Evolutionary conservation across 371 early-diverging fungal species (phyloP).

Genomic region (Mortierella sp.): DNA sequence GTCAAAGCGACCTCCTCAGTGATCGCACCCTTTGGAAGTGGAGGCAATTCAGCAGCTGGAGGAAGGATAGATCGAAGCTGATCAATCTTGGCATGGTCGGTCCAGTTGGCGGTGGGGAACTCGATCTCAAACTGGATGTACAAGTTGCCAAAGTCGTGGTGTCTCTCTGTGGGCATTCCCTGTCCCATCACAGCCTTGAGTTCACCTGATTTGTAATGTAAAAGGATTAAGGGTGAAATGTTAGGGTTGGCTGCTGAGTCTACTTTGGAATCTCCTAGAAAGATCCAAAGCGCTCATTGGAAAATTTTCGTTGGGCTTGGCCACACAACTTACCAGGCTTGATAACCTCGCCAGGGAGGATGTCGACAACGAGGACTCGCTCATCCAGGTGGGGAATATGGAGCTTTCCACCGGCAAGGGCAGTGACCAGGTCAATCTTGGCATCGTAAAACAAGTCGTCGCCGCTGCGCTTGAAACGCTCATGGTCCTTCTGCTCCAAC

Average conservation of each 20-base stretch:
- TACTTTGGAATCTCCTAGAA: constrained; percentile 17
- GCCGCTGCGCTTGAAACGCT: constrained; percentile 87
- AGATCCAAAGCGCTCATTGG: constrained; percentile 11
- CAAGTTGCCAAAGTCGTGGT: constrained; percentile 90
- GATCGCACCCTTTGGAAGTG: constrained; percentile 57
- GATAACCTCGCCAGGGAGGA: constrained; percentile 94
- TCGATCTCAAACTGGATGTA: constrained; percentile 90
- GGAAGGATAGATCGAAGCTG: constrained; percentile 74
- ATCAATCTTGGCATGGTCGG: constrained; percentile 69
- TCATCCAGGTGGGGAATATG: constrained; percentile 92
- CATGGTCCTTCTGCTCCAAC: constrained; percentile 91
- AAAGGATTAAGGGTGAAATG: not conserved
- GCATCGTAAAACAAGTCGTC: constrained; percentile 86
- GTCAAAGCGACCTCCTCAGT: constrained; percentile 84
- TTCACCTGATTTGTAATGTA: constrained; percentile 57
- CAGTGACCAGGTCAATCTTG: constrained; percentile 92
- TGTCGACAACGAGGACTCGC: constrained; percentile 84
- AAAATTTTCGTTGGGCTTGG: constrained; percentile 2
- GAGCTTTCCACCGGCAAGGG: constrained; percentile 93
- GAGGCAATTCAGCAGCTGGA: constrained; percentile 59
- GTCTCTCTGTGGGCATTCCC: constrained; percentile 95
- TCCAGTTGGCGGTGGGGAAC: constrained; percentile 92
- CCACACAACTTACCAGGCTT: constrained; percentile 68
- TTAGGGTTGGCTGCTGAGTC: not conserved
- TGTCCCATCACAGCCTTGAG: constrained; percentile 85